These are phyloP conservation scores for Chytriomyces confervae DNA, from an alignment of 192 early-diverging fungal species.

Conservation along the genomic window DNA sequence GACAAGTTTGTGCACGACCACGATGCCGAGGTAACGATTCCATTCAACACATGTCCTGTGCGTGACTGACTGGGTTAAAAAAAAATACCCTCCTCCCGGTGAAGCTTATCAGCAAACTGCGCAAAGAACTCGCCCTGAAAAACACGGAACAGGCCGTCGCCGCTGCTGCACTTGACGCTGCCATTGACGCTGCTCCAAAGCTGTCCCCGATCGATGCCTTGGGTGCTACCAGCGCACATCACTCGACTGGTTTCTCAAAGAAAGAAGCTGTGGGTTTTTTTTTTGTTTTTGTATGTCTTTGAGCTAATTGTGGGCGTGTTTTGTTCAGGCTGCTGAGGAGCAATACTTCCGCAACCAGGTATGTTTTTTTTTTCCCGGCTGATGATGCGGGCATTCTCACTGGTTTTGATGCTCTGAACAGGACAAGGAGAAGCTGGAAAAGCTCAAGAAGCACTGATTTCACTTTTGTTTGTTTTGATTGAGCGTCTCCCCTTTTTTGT, in stretches of 20 bases:
- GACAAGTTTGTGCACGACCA: conserved; percentile 31
- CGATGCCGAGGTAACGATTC: conserved; percentile 21
- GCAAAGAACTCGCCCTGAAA: conserved; percentile 25
- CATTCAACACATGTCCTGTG: not conserved
- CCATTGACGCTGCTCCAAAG: conserved; percentile 29
- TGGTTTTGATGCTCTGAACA: not conserved
- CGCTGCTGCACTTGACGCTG: conserved; percentile 29
- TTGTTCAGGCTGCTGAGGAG: conserved; percentile 24
- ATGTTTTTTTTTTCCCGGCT: not conserved
- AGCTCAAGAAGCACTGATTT: conserved; percentile 26
- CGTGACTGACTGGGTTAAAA: no score
- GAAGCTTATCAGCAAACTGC: conserved; percentile 27
- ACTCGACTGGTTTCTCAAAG: conserved; percentile 6
- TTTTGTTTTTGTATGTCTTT: not conserved
- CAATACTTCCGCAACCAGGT: conserved; percentile 29
- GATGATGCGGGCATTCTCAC: not conserved
- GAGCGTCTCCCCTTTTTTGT: no score
- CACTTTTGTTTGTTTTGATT: not conserved
- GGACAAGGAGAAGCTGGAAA: conserved; percentile 38
- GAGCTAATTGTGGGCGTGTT: not conserved
- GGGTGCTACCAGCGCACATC: not conserved
- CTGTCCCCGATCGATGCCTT: conserved; percentile 20
- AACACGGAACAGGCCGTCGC: conserved; percentile 24
- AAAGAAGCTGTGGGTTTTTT: conserved; percentile 24
- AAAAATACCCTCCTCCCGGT: no score